Conservation (phyloP, 2,329 filamentous ascomycete species). For the Claviceps spartinae region DNA sequence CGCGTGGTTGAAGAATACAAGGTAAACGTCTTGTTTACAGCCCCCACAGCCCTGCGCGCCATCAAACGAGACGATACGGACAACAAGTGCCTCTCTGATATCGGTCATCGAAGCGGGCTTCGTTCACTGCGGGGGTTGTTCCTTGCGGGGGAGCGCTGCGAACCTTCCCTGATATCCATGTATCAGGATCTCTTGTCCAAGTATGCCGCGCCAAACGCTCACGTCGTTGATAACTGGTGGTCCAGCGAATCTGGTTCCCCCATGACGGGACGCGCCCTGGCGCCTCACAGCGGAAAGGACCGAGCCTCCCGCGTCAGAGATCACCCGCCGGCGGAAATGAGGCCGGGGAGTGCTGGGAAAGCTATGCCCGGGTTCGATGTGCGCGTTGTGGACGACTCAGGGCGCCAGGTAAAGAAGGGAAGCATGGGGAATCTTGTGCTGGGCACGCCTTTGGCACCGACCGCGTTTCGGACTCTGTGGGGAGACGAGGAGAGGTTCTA, state of each 20-base stretch:
- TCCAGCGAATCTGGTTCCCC: slow-evolving; percentile 45
- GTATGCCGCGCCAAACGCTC: slow-evolving; percentile 48
- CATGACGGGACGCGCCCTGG: slow-evolving; percentile 41
- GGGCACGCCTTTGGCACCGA: slow-evolving; percentile 67
- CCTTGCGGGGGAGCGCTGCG: slow-evolving; percentile 77
- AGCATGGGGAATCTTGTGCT: slow-evolving; percentile 89
- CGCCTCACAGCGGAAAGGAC: slow-evolving; percentile 44
- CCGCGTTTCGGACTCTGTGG: slow-evolving; percentile 77
- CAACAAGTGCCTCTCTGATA: slow-evolving; percentile 47
- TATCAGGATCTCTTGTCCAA: slow-evolving; percentile 61
- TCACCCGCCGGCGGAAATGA: slow-evolving; percentile 41
- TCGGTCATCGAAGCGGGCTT: slow-evolving; percentile 58
- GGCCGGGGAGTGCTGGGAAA: slow-evolving; percentile 79
- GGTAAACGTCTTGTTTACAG: slow-evolving; percentile 74
- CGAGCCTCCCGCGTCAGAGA: slow-evolving; percentile 28
- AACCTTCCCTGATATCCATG: slow-evolving; percentile 70
- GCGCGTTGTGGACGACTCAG: slow-evolving; percentile 67
- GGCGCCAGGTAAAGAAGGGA: slow-evolving; percentile 54
- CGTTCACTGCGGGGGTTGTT: slow-evolving; percentile 61
- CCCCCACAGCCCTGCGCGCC: slow-evolving; percentile 73
- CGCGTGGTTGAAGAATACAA: slow-evolving; percentile 72
- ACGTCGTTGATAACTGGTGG: slow-evolving; percentile 49
- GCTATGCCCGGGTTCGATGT: slow-evolving; percentile 88
- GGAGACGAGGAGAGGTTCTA: slow-evolving; percentile 77
- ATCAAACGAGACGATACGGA: slow-evolving; percentile 77